These are phyloP conservation scores for Zygoascus bituminiphila DNA, from an alignment of 805 yeast genomes.

Conservation along the genomic window DNA sequence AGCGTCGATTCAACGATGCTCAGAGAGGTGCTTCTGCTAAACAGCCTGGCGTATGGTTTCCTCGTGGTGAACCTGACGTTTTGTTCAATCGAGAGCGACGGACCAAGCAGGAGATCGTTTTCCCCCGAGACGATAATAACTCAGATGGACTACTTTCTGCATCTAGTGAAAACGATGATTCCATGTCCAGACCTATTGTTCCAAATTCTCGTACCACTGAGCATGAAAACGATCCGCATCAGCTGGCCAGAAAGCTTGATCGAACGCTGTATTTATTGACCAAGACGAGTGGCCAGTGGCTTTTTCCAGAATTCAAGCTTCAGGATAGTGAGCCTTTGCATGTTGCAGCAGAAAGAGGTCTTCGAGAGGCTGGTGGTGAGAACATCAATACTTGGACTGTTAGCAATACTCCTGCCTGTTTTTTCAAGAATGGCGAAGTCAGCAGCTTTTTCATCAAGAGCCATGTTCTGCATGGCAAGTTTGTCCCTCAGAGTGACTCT, in stretches of 20 bases:
- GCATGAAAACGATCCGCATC: slow-evolving; percentile 54
- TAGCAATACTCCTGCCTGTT: slow-evolving; percentile 78
- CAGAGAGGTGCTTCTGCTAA: slow-evolving; percentile 69
- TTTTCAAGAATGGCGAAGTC: slow-evolving; percentile 23
- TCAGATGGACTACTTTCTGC: slow-evolving; percentile 11
- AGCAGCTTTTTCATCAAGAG: slow-evolving; percentile 76
- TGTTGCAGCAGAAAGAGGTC: slow-evolving; percentile 63
- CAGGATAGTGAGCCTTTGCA: slow-evolving; percentile 49
- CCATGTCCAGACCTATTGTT: slow-evolving; percentile 57
- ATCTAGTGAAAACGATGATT: slow-evolving; percentile 28
- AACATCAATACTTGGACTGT: slow-evolving; percentile 80
- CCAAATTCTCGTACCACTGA: slow-evolving; percentile 66
- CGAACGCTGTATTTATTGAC: slow-evolving; percentile 72
- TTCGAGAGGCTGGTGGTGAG: slow-evolving; percentile 64
- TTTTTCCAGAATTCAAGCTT: slow-evolving; percentile 63
- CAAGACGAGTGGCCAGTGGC: slow-evolving; percentile 47
- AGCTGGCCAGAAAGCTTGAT: slow-evolving; percentile 72
- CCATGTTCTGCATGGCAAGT: slow-evolving; percentile 79
- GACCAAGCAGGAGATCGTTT: slow-evolving; percentile 62
- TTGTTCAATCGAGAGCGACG: slow-evolving; percentile 86
- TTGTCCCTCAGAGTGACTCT: slow-evolving; percentile 36
- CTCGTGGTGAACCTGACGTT: slow-evolving; percentile 78
- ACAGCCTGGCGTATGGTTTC: slow-evolving; percentile 69
- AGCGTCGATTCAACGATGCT: slow-evolving; percentile 64
- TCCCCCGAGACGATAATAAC: slow-evolving; percentile 52